These are phyloP conservation scores for Phytophthora megakarya DNA, from an alignment of 352 stramenopile genomes.

Conservation along the genomic window DNA sequence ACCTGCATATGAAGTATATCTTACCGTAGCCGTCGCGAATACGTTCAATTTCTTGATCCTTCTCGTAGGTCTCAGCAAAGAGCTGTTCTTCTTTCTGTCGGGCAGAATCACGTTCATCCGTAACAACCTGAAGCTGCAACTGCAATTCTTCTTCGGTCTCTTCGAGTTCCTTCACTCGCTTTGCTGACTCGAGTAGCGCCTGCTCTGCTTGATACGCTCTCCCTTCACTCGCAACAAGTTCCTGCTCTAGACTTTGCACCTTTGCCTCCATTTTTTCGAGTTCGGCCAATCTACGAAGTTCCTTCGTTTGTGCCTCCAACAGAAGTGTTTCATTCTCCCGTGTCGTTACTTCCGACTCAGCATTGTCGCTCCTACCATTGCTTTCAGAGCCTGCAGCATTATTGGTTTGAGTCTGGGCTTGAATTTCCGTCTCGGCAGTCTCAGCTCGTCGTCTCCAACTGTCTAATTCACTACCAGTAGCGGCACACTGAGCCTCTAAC, in stretches of 20 bases:
- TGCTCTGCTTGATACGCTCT: constrained; percentile 38
- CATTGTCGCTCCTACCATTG: constrained; percentile 19
- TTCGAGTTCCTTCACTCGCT: constrained; percentile 62
- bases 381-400: constrained; percentile 2
- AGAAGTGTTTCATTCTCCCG: constrained; percentile 58
- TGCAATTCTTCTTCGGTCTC: constrained; percentile 82
- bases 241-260: constrained; percentile 51
- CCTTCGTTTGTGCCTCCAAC: constrained; percentile 75
- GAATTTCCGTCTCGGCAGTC: constrained; percentile 36
- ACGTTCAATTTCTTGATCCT: constrained; percentile 88
- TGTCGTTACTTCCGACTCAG: constrained; percentile 22
- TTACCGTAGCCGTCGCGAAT: constrained; percentile 87
- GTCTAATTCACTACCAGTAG: constrained; percentile 47
- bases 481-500: constrained; percentile 43
- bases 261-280: constrained; percentile 77
- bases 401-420: constrained; percentile 3
- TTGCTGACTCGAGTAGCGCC: constrained; percentile 38
- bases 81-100: constrained; percentile 85
- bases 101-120: constrained; percentile 80
- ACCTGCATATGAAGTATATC: not conserved
- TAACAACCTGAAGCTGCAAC: constrained; percentile 83
- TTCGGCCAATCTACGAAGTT: constrained; percentile 68
- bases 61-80: constrained; percentile 84
- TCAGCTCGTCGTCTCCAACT: constrained; percentile 40
- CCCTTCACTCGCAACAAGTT: constrained; percentile 40